Percentiles rank a stretch among this genome's conserved stretches.
Evolutionary conservation across 2,329 filamentous ascomycete genomes (phyloP).

Genomic region (Aureobasidium sp.): DNA sequence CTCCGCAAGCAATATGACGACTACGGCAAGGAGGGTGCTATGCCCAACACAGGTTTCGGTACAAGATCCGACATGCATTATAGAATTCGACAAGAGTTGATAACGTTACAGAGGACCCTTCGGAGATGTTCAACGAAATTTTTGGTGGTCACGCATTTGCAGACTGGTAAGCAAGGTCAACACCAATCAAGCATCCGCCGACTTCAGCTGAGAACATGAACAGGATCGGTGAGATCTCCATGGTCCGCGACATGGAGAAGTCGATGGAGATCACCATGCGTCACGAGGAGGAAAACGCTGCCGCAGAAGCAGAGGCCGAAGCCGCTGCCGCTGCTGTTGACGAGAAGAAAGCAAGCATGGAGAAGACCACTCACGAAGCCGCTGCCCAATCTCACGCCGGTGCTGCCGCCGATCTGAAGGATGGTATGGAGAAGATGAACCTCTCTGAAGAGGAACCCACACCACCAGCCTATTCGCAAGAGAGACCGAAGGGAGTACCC

Average conservation of each 20-base stretch:
- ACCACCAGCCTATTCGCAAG: conserved; percentile 16
- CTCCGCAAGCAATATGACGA: conserved; percentile 92
- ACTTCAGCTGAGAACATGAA: conserved; percentile 5
- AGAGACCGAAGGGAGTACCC: conserved; percentile 51
- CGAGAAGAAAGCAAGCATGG: conserved; percentile 38
- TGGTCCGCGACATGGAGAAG: conserved; percentile 97
- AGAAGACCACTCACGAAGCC: conserved; percentile 12
- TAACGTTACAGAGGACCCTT: conserved; percentile 62
- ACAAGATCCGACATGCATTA: conserved; percentile 22
- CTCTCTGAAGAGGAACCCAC: conserved; percentile 10
- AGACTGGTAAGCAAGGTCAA: conserved; percentile 53
- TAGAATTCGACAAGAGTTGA: conserved; percentile 14
- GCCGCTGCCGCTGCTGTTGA: conserved; percentile 45
- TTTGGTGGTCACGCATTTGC: conserved; percentile 94
- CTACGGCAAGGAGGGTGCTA: conserved; percentile 89
- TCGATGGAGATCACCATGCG: conserved; percentile 97
- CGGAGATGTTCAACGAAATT: conserved; percentile 97
- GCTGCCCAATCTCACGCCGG: conserved; percentile 12
- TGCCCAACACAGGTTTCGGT: conserved; percentile 86
- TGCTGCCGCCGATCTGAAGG: conserved; percentile 11
- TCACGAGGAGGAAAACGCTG: conserved; percentile 50
- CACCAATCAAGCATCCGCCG: neutral
- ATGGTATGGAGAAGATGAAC: conserved; percentile 27
- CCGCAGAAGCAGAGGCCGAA: conserved; percentile 8
- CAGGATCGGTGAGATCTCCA: conserved; percentile 86